phyloP scores from a whole-genome alignment of 2,329 filamentous ascomycete species.

The Akanthomyces lecanii region DNA sequence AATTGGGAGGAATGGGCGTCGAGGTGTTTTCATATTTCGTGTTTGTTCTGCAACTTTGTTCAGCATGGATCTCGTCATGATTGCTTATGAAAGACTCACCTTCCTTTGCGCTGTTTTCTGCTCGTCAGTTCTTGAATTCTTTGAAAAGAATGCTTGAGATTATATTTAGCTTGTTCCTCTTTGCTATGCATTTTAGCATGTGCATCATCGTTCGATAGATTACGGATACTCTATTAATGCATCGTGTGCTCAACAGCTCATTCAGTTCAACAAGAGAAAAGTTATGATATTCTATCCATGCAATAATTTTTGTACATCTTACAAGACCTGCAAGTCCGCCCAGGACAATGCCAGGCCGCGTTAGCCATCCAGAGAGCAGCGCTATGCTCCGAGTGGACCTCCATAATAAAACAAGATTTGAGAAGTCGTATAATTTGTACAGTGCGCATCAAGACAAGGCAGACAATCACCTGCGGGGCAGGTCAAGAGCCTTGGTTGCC shows the following conservation, averaged over 20 bases:
- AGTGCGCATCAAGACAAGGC: neutral
- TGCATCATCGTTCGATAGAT: neutral
- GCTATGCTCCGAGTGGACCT: neutral
- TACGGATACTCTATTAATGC: neutral
- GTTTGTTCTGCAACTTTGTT: neutral
- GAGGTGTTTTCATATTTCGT: neutral
- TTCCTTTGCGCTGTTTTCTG: neutral
- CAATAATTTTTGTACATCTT: conserved; percentile 8
- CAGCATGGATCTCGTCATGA: neutral
- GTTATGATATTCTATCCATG: conserved; percentile 14
- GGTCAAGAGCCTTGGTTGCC: conserved; percentile 14
- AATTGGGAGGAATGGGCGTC: neutral
- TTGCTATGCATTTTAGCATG: neutral
- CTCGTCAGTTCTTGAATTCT: neutral
- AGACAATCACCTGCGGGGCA: conserved; percentile 1
- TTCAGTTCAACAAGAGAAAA: neutral
- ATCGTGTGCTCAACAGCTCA: neutral
- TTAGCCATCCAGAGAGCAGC: neutral
- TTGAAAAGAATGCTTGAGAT: neutral
- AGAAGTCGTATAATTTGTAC: conserved; percentile 15
- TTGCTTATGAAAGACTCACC: neutral
- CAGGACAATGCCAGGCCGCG: neutral
- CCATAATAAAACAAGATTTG: conserved; percentile 23
- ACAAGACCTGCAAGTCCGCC: neutral
- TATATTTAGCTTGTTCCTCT: neutral